A percentile compares a stretch with the other conserved stretches of the same genome.
phyloP scores from a whole-genome alignment of 2,329 filamentous ascomycete species.

The Sporothrix mexicana region DNA sequence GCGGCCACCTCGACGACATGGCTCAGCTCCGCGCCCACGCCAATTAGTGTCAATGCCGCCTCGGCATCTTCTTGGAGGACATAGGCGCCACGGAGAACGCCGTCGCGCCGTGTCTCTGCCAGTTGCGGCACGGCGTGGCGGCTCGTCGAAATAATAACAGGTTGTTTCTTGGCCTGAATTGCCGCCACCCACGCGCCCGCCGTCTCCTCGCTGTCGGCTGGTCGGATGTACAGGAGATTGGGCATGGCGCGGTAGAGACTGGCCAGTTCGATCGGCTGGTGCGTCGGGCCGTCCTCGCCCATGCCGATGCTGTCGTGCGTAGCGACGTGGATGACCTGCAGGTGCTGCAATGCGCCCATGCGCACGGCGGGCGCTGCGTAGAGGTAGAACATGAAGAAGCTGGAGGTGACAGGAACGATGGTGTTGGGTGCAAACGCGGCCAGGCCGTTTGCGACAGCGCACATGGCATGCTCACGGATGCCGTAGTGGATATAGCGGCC shows the following conservation, averaged over 20 bases:
- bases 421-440: slow-evolving; percentile 62
- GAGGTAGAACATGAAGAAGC: slow-evolving; percentile 64
- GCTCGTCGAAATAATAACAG: slow-evolving; percentile 53
- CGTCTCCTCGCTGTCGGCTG: slow-evolving; percentile 63
- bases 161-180: slow-evolving; percentile 44
- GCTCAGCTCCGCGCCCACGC: slow-evolving; percentile 47
- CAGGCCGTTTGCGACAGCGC: slow-evolving; percentile 61
- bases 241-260: slow-evolving; percentile 67
- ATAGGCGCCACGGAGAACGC: slow-evolving; percentile 50
- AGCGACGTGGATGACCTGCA: slow-evolving; percentile 64
- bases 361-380: slow-evolving; percentile 34
- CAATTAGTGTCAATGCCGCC: slow-evolving; percentile 50
- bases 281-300: slow-evolving; percentile 66
- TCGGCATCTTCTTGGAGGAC: slow-evolving; percentile 44
- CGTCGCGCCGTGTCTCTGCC: slow-evolving; percentile 44
- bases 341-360: slow-evolving; percentile 63
- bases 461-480: slow-evolving; percentile 68
- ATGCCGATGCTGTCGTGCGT: slow-evolving; percentile 67
- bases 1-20: slow-evolving; percentile 53
- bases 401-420: slow-evolving; percentile 59
- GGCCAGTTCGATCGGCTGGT: slow-evolving; percentile 65
- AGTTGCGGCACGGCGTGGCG: slow-evolving; percentile 50
- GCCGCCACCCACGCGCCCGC: slow-evolving; percentile 55
- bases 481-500: slow-evolving; percentile 66
- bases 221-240: slow-evolving; percentile 65